Evolutionary conservation across 257 asterid species (phyloP).

Genomic region (Nicotiana undulata): DNA sequence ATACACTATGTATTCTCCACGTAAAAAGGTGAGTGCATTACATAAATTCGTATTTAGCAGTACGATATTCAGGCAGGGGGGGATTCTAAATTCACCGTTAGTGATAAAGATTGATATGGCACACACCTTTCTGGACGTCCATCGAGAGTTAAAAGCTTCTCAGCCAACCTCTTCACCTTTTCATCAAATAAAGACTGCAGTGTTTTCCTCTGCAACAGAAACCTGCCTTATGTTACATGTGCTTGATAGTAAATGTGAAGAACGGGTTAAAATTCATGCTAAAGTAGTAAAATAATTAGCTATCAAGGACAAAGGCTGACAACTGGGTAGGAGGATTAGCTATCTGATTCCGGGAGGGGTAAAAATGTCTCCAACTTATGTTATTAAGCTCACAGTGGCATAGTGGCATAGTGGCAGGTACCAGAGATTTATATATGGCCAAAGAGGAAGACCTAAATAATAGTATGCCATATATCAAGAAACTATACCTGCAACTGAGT

Average conservation of each 20-base stretch:
- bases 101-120: background rate
- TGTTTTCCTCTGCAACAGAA: constrained; percentile 75
- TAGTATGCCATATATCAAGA: background rate
- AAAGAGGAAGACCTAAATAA: background rate
- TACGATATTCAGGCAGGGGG: background rate
- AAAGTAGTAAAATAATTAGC: background rate
- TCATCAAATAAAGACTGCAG: constrained; percentile 57
- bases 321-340: background rate
- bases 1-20: background rate
- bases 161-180: constrained; percentile 71
- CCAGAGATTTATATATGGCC: background rate
- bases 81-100: background rate
- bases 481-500: constrained; percentile 64
- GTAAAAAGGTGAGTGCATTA: background rate
- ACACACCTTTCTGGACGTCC: constrained; percentile 53
- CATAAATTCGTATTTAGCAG: background rate
- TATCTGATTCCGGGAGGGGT: background rate
- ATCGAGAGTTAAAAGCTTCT: constrained; percentile 61
- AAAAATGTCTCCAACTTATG: background rate
- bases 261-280: constrained; percentile 5
- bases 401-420: background rate
- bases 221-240: constrained; percentile 37
- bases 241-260: constrained; percentile 26
- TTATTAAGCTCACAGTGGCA: background rate
- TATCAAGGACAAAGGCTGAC: background rate